Base-by-base conservation (phyloP, 2,329 filamentous ascomycete species). In the Rhinocladiella mackenziei region DNA sequence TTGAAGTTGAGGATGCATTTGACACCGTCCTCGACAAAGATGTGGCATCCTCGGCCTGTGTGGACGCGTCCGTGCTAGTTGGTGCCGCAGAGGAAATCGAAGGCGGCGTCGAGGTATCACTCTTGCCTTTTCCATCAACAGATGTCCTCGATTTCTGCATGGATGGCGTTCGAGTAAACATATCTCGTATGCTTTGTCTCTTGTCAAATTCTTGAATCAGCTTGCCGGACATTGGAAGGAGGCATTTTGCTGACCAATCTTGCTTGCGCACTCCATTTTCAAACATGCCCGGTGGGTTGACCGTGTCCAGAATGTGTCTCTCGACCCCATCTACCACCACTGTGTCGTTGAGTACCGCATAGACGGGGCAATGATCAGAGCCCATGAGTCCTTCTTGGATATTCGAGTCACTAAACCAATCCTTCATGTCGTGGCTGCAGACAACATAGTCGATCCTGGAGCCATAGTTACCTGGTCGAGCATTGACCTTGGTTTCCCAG, bases 301-400 rank as follows among this genome's bases (percentile, higher is more conserved):
- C 78, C 38, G 92, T 63, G 59, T 96, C 88, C 19, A 73, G 64
- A 2, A 88, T 69, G 54, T 81, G 63, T 2, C 75, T 62, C 33
- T 77, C 64, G 32, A 69, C 58, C 1, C 69, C 75, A 10, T 73
- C 64, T 4, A 76, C 54, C 0, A 60, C 58, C 2, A 95, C 77
- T 2, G 60, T 69, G 25, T 89, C 79, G 13, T 81, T 79, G 17
- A 94, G 71, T 2, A 77, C 74, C 1, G 83, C 88, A 62, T 84
- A 97, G 1, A 97, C 91, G 0, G 92, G 92, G 58, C 92, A 98
- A 64, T 98, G 92, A 60, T 98, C 92, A 1, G 91, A 97, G 0
- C 92, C 92, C 69, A 94, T 84, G 15, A 97, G 69, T 0, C 89
- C 89, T 65, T 95, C 88, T 62, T 97, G 92, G 22, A 97, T 97